Percentiles rank a stretch among this genome's conserved stretches.
phyloP scores from a whole-genome alignment of 2,329 filamentous ascomycete species.

The Trichoderma citrinoviride region DNA sequence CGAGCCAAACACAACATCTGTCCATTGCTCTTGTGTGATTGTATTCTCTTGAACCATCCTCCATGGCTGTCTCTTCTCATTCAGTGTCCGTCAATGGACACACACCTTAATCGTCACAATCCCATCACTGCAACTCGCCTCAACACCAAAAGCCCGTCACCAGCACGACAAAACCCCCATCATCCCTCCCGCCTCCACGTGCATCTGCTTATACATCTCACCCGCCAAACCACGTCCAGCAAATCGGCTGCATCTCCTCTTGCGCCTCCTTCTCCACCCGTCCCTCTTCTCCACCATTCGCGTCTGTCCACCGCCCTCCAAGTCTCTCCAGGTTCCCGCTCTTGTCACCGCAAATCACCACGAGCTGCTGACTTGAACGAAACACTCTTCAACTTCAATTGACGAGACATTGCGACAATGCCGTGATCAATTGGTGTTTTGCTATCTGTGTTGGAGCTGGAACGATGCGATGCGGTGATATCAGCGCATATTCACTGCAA shows the following conservation, averaged over 20 bases:
- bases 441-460: not conserved
- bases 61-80: too few relatives aligned
- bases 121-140: not conserved
- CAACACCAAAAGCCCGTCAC: not conserved
- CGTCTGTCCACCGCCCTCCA: conserved; percentile 15
- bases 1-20: not conserved
- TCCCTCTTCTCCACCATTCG: conserved; percentile 4
- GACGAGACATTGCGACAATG: not conserved
- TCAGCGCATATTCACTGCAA: not conserved
- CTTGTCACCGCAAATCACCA: not conserved
- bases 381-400: not conserved
- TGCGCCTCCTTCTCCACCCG: not conserved
- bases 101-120: not conserved
- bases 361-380: not conserved
- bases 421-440: conserved; percentile 1
- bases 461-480: too few relatives aligned
- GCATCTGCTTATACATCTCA: conserved; percentile 1
- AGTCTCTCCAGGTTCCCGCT: not conserved
- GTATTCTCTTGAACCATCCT: fast-evolving
- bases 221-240: not conserved
- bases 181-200: not conserved
- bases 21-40: too few relatives aligned
- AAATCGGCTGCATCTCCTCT: conserved; percentile 5
- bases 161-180: not conserved
- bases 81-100: too few relatives aligned